phyloP scores from a whole-genome alignment of 768 basidiomycete genomes.

The Collybia sp. region DNA sequence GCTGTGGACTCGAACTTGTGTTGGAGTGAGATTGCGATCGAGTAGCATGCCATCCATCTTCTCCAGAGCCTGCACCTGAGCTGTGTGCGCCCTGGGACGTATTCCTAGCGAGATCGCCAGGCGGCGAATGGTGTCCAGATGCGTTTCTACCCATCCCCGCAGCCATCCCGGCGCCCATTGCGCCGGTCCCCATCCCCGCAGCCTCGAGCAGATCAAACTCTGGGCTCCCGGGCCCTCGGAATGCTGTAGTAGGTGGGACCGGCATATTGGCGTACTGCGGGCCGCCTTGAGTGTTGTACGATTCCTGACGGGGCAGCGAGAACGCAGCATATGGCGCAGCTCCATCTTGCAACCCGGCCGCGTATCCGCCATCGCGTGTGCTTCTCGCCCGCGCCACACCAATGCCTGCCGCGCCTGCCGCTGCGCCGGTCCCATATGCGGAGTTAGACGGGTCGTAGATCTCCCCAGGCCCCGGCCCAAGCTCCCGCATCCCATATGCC shows the following conservation, averaged over 20 bases:
- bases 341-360: conserved; percentile 24
- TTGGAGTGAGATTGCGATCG: too few species aligned
- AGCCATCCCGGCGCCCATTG: background rate
- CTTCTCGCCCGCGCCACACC: conserved; percentile 28
- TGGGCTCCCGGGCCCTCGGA: conserved; percentile 5
- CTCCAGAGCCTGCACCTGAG: too few species aligned
- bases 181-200: conserved; percentile 13
- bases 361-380: conserved; percentile 19
- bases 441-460: conserved; percentile 20
- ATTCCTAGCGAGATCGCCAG: too few species aligned
- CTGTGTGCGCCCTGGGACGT: too few species aligned
- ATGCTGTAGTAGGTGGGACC: background rate
- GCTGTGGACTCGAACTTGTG: too few species aligned
- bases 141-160: background rate
- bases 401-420: conserved; percentile 7
- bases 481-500: conserved; percentile 26
- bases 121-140: too few species aligned
- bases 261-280: too few species aligned
- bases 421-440: conserved; percentile 13
- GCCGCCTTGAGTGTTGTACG: background rate
- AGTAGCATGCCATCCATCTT: too few species aligned
- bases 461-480: conserved; percentile 15
- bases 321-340: conserved; percentile 28
- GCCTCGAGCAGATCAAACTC: conserved; percentile 16
- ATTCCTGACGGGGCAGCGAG: conserved; percentile 17